A percentile compares a stretch with the other conserved stretches of the same genome.
Evolutionary conservation across 345 rosid species (phyloP).

Genomic region (Capsella bursapastoris): DNA sequence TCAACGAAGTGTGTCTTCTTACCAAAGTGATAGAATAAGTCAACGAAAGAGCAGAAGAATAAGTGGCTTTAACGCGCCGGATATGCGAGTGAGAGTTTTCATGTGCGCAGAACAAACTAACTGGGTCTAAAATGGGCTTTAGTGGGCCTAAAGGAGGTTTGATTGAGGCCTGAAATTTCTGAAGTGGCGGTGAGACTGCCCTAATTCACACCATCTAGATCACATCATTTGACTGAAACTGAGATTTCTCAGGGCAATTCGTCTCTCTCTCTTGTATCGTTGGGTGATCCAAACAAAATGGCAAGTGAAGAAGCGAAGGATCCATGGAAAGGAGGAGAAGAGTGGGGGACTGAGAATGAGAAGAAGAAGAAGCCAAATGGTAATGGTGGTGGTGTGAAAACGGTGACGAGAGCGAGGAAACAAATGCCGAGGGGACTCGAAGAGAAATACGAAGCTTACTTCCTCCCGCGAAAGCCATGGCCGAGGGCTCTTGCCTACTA

Average conservation of each 20-base stretch:
- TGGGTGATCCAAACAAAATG: slow-evolving; percentile 44
- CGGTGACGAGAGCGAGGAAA: slow-evolving; percentile 54
- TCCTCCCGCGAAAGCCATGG: slow-evolving; percentile 74
- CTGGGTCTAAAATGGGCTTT: neutral
- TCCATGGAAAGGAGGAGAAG: slow-evolving; percentile 90
- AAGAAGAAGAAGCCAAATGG: slow-evolving; percentile 63
- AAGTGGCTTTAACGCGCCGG: neutral
- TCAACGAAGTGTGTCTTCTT: neutral
- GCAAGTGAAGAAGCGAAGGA: slow-evolving; percentile 68
- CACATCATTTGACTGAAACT: neutral
- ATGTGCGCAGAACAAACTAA: neutral
- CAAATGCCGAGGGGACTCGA: slow-evolving; percentile 80
- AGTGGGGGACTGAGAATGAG: slow-evolving; percentile 78
- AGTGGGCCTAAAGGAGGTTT: neutral
- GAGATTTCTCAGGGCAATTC: neutral
- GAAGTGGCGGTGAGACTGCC: neutral
- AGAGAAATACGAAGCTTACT: slow-evolving; percentile 87
- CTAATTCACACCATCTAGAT: neutral
- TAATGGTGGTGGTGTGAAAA: slow-evolving; percentile 41
- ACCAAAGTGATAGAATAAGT: neutral
- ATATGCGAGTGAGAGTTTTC: neutral
- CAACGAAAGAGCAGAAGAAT: no score
- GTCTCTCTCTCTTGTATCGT: no score
- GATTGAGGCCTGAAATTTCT: neutral
- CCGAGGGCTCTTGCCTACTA: slow-evolving; percentile 66